A percentile compares a stretch with the other conserved stretches of the same genome.
These are phyloP conservation scores for Cladophialophora carrionii DNA, from an alignment of 2,329 filamentous ascomycete genomes.

Conservation along the genomic window DNA sequence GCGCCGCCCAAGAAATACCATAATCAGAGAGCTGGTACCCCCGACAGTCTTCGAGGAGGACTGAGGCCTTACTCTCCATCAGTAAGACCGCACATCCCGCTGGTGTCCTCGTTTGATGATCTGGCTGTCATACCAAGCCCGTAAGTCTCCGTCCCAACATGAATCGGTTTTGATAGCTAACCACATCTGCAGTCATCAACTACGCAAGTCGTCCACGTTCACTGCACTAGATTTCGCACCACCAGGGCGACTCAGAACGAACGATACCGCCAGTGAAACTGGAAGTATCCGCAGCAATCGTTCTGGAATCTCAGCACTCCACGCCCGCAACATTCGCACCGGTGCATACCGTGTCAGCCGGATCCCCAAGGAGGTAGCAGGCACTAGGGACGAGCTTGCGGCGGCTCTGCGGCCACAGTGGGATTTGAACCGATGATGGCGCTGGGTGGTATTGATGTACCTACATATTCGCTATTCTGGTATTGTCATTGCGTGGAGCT, in stretches of 20 bases:
- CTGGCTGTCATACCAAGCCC: conserved; percentile 84
- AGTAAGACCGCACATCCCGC: conserved; percentile 73
- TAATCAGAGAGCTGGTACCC: conserved; percentile 69
- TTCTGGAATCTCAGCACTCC: conserved; percentile 72
- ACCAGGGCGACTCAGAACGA: conserved; percentile 52
- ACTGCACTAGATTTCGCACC: conserved; percentile 56
- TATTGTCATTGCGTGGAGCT: not conserved
- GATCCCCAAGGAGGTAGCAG: conserved; percentile 79
- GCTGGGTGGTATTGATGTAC: not conserved
- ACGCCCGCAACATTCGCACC: conserved; percentile 72
- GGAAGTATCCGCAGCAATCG: conserved; percentile 68
- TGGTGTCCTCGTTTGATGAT: conserved; percentile 84
- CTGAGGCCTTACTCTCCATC: conserved; percentile 72
- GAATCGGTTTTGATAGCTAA: conserved; percentile 20
- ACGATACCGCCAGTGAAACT: conserved; percentile 49
- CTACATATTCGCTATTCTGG: conserved; percentile 8
- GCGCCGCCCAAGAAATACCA: conserved; percentile 72
- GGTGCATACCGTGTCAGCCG: conserved; percentile 87
- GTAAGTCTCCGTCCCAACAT: conserved; percentile 60
- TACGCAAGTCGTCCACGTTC: conserved; percentile 55
- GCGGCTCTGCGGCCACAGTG: conserved; percentile 61
- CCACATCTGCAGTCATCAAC: conserved; percentile 45
- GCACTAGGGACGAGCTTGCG: conserved; percentile 70
- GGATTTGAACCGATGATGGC: conserved; percentile 49
- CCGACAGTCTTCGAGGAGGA: conserved; percentile 63